Evolutionary conservation across 1,284 basidiomycete species (phyloP).

Genomic region (Marasmius tenuissimus): DNA sequence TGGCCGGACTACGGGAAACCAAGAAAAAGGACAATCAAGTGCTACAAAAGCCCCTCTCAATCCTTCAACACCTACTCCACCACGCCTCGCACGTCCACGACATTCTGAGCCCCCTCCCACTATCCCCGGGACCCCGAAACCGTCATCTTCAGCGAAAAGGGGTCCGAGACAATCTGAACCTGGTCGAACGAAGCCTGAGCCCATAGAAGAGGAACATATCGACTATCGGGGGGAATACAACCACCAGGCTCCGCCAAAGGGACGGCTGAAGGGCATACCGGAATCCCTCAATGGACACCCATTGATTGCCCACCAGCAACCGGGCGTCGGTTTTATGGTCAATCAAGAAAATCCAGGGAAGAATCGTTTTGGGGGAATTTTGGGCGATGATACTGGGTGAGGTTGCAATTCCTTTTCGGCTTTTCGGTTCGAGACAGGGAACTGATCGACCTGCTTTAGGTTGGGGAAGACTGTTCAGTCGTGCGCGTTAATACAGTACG

Average conservation of each 20-base stretch:
- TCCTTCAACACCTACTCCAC: neutral
- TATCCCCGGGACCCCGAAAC: neutral
- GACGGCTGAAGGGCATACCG: neutral
- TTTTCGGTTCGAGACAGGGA: too few species aligned
- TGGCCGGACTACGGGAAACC: too few species aligned
- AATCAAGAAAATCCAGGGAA: neutral
- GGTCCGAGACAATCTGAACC: neutral
- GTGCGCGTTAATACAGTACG: neutral
- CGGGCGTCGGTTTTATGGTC: neutral
- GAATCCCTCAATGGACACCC: neutral
- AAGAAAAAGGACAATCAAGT: too few species aligned
- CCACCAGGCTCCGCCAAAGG: neutral
- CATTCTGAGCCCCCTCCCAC: neutral
- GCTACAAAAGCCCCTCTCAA: too few species aligned
- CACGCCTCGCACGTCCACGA: neutral
- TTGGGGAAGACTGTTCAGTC: neutral
- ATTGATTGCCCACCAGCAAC: neutral
- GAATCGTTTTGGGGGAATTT: neutral
- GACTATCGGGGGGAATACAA: too few species aligned
- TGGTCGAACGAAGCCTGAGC: neutral
- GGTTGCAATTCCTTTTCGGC: neutral
- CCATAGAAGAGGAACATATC: neutral
- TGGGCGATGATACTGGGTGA: neutral
- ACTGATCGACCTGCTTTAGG: neutral
- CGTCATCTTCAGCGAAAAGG: neutral